phyloP scores from a whole-genome alignment of 2,329 filamentous ascomycete genomes.

The Scedosporium minutisporum region DNA sequence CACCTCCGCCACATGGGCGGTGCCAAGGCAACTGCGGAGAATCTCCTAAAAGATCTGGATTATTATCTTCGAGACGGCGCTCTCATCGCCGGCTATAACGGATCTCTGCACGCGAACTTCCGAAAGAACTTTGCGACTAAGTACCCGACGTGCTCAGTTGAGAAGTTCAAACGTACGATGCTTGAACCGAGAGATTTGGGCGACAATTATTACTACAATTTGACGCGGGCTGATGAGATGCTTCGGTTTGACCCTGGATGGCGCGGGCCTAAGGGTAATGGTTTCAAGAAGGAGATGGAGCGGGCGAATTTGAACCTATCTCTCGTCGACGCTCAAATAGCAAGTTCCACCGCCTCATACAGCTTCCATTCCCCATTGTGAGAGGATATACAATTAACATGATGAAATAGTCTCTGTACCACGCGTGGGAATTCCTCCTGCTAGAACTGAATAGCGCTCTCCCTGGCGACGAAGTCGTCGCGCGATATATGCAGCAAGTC shows the following conservation, averaged over 20 bases:
- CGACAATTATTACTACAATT: constrained; percentile 72
- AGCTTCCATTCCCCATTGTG: neutral
- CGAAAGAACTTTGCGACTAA: constrained; percentile 73
- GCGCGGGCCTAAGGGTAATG: constrained; percentile 57
- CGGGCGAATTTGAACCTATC: constrained; percentile 86
- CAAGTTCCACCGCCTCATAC: constrained; percentile 30
- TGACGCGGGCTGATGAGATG: constrained; percentile 65
- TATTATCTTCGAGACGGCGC: constrained; percentile 76
- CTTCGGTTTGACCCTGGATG: constrained; percentile 71
- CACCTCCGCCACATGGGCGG: constrained; percentile 70
- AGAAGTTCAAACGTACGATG: constrained; percentile 69
- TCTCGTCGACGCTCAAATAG: constrained; percentile 82
- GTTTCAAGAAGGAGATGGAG: constrained; percentile 74
- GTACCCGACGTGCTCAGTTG: constrained; percentile 64
- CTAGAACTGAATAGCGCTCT: constrained; percentile 67
- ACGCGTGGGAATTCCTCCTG: constrained; percentile 81
- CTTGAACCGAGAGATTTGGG: constrained; percentile 60
- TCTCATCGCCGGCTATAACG: constrained; percentile 73
- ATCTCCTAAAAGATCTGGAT: constrained; percentile 62
- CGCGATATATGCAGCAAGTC: constrained; percentile 63
- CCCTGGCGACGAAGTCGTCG: constrained; percentile 43
- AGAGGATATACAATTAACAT: constrained; percentile 15
- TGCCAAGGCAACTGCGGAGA: constrained; percentile 53
- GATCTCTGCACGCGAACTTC: constrained; percentile 76
- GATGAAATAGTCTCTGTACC: constrained; percentile 57